Evolutionary conservation across 2,329 filamentous ascomycete genomes (phyloP), one percentile per base, ranked within the genome.

Genomic region (Claviceps humidiphila): DNA sequence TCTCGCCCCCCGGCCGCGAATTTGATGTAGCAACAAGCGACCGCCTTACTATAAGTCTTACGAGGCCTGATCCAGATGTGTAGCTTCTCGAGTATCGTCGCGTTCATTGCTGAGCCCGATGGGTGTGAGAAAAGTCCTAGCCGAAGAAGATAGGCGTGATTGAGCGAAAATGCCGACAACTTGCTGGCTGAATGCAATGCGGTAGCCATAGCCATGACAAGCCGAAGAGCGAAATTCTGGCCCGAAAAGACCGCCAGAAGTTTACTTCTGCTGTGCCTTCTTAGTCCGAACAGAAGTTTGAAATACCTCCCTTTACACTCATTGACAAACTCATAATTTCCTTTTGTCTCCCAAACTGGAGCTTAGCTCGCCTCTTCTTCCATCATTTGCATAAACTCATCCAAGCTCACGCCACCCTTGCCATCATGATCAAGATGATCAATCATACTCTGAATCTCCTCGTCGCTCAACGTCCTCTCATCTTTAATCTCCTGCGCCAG

Each of bases 401-500:
- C 82, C 58, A 80, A 73, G 57, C 79, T 81, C 7, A 86, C 82
- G 52, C 79, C 89, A 11, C 90, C 90, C 60, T 95, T 94, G 1
- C 89, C 91, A 64, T 95, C 87, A 58, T 96, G 77, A 71, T 98
- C 93, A 72, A 97, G 94, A 69, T 97, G 91, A 63, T 96, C 89
- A 71, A 98, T 93, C 93, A 98, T 98, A 58, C 89, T 89, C 60
- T 81, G 77, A 56, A 98, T 75, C 67, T 98, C 93, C 62, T 94
- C 87, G 63, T 98, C 91, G 60, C 93, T 88, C 59, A 98, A 75
- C 13, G 87, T 89, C 44, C 69, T 67, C 53, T 71, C 70, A 68
- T 97, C 91, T 7, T 93, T 93, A 57, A 98, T 74, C 66, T 97
- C 93, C 61, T 89, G 80, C 53, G 91, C 89, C 26, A 97, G 88